These are phyloP conservation scores for Magnolia kwangsiensis DNA, from an alignment of 164 flowering plant species.

Conservation along the genomic window DNA sequence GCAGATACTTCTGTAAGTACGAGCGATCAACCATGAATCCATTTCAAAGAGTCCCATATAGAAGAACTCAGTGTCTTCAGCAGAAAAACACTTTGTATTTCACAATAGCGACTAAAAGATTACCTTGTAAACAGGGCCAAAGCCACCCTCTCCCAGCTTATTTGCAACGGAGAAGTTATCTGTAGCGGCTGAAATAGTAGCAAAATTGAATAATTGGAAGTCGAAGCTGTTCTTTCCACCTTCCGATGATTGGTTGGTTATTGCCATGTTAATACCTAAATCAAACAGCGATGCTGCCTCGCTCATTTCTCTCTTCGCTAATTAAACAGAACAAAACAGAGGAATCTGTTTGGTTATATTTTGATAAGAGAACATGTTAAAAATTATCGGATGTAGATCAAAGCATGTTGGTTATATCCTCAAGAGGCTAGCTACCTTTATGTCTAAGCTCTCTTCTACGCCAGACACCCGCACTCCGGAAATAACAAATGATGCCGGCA, in stretches of 20 bases:
- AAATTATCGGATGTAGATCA: background rate
- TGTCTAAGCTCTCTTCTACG: background rate
- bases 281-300: background rate
- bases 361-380: background rate
- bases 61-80: too few relatives aligned
- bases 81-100: too few relatives aligned
- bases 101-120: too few relatives aligned
- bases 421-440: background rate
- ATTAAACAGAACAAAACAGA: background rate
- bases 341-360: too few relatives aligned
- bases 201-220: slow-evolving; percentile 3
- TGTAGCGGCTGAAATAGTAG: background rate
- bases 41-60: too few relatives aligned
- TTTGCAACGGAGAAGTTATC: background rate
- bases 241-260: background rate
- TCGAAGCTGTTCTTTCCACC: background rate
- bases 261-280: too few relatives aligned
- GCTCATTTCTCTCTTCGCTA: background rate
- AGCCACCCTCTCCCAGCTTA: slow-evolving; percentile 9
- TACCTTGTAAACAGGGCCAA: background rate
- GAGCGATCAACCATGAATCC: too few relatives aligned
- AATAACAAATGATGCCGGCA: background rate
- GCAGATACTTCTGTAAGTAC: too few relatives aligned
- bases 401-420: too few relatives aligned
- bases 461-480: too few relatives aligned